Evolutionary conservation across 257 asterid genomes (phyloP).

Genomic region (Nemophila menziesii): DNA sequence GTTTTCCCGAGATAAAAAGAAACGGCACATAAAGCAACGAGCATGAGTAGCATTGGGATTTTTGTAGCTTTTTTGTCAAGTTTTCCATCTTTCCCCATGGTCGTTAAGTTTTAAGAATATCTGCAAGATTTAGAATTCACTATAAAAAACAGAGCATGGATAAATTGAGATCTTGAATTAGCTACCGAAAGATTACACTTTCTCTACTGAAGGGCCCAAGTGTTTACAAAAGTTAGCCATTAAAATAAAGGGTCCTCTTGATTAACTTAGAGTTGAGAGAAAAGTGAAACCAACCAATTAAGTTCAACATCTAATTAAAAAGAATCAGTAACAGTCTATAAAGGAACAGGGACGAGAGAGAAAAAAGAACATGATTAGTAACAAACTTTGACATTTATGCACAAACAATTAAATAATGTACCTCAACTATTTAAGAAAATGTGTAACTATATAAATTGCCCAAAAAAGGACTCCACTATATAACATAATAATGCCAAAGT

Average conservation of each 20-base stretch:
- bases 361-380: too few species aligned
- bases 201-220: neutral
- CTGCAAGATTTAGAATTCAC: neutral
- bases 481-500: neutral
- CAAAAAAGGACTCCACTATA: neutral
- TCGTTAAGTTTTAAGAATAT: constrained; percentile 9
- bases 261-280: neutral
- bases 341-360: too few species aligned
- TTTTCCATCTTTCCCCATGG: constrained; percentile 41
- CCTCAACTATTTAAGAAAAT: neutral
- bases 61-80: constrained; percentile 28
- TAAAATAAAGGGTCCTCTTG: neutral
- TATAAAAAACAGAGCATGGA: neutral
- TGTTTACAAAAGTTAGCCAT: neutral
- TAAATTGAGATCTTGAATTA: neutral
- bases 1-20: constrained; percentile 61
- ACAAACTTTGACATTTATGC: neutral
- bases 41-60: constrained; percentile 28
- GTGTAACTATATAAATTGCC: neutral
- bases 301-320: neutral
- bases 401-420: too few species aligned
- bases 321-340: too few species aligned
- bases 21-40: constrained; percentile 47
- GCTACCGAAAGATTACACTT: neutral
- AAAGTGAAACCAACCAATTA: neutral